These are phyloP conservation scores for Saksenaea oblongispora DNA, from an alignment of 371 early-diverging fungal genomes.

Conservation along the genomic window DNA sequence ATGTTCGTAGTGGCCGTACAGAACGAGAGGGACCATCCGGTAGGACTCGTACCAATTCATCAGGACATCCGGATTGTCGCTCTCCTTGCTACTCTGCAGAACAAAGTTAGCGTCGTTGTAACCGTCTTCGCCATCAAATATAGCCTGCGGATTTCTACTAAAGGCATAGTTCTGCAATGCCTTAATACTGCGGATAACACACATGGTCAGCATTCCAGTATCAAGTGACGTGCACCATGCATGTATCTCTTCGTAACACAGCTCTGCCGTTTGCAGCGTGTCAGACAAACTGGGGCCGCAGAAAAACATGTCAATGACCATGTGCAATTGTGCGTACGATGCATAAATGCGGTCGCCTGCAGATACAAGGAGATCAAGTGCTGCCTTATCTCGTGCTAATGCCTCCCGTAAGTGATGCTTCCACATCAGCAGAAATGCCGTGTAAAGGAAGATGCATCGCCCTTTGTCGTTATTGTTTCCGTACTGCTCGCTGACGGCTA, in stretches of 20 bases:
- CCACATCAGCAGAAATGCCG: slow-evolving; percentile 33
- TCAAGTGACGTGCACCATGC: slow-evolving; percentile 42
- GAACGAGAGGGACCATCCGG: slow-evolving; percentile 37
- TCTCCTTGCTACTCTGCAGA: slow-evolving; percentile 35
- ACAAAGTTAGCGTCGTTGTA: slow-evolving; percentile 45
- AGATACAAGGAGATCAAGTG: slow-evolving; percentile 18
- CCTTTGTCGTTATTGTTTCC: slow-evolving; percentile 39
- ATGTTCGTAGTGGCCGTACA: slow-evolving; percentile 43
- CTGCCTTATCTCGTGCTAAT: slow-evolving; percentile 13
- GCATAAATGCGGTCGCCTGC: slow-evolving; percentile 48
- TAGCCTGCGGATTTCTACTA: slow-evolving; percentile 14
- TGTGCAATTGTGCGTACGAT: slow-evolving; percentile 34
- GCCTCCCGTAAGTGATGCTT: slow-evolving; percentile 33
- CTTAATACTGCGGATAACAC: slow-evolving; percentile 37
- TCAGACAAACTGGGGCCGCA: slow-evolving; percentile 24
- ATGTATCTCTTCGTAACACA: slow-evolving; percentile 40
- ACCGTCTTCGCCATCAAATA: slow-evolving; percentile 49
- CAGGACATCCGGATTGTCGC: slow-evolving; percentile 29
- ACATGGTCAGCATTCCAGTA: slow-evolving; percentile 36
- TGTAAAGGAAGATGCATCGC: slow-evolving; percentile 32
- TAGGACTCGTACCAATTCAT: slow-evolving; percentile 45
- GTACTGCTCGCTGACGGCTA: slow-evolving; percentile 25
- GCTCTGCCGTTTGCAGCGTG: slow-evolving; percentile 30
- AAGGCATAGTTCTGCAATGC: slow-evolving; percentile 43
- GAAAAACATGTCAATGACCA: slow-evolving; percentile 24